Percentiles rank a stretch among this genome's conserved stretches.
Conservation (phyloP, 2,329 filamentous ascomycete species). For the Graphiopsis chlorocephala region DNA sequence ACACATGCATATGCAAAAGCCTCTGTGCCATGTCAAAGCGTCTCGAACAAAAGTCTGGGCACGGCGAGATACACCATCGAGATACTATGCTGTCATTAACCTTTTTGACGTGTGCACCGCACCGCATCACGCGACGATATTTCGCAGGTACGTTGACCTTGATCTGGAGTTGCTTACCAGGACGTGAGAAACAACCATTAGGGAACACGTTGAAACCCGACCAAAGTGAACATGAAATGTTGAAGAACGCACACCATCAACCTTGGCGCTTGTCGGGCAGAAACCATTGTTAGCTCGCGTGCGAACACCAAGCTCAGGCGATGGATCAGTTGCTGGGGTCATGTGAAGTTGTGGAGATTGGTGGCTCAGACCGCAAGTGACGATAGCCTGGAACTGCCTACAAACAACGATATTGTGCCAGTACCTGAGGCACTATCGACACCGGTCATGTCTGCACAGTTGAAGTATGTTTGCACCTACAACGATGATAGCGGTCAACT, state of each 20-base stretch:
- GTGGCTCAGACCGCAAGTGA: neutral
- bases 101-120: neutral
- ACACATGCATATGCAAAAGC: neutral
- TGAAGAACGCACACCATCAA: neutral
- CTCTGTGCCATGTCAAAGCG: neutral
- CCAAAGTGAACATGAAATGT: neutral
- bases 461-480: neutral
- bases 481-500: neutral
- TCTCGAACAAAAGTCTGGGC: neutral
- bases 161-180: neutral
- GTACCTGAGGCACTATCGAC: neutral
- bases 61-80: neutral
- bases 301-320: neutral
- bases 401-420: neutral
- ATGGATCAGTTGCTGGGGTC: neutral
- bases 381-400: neutral
- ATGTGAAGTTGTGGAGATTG: neutral
- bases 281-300: neutral
- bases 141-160: neutral
- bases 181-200: neutral
- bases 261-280: too few species aligned
- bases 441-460: neutral
- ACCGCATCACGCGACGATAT: neutral
- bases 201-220: too few species aligned
- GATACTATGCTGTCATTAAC: neutral